Percentiles rank a stretch among this genome's conserved stretches.
Evolutionary conservation across 441 rosid genomes (phyloP).

Genomic region (Populus hybrid): DNA sequence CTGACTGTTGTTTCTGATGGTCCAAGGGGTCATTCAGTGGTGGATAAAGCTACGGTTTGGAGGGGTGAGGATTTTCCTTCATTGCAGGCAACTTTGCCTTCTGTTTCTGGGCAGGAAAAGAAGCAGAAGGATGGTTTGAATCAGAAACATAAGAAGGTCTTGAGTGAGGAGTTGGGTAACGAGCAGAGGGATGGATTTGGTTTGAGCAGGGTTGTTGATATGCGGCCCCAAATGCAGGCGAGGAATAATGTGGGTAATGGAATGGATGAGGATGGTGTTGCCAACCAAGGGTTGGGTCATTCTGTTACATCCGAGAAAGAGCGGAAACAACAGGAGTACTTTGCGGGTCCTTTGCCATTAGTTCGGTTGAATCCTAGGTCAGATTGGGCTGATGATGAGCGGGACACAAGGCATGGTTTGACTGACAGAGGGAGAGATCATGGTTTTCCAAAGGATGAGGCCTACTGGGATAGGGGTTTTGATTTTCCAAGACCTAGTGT

Average conservation of each 20-base stretch:
- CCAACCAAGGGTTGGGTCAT: constrained; percentile 32
- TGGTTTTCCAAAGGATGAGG: constrained; percentile 57
- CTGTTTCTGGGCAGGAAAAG: constrained; percentile 47
- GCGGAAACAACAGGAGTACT: constrained; percentile 55
- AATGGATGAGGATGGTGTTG: constrained; percentile 38
- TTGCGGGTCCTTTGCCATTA: constrained; percentile 69
- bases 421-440: constrained; percentile 57
- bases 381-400: constrained; percentile 99
- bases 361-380: constrained; percentile 81
- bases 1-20: constrained; percentile 34
- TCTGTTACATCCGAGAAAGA: constrained; percentile 41
- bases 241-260: constrained; percentile 31
- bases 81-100: constrained; percentile 68
- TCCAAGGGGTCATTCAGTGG: constrained; percentile 25
- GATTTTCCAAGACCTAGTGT: constrained; percentile 62
- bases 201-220: constrained; percentile 44
- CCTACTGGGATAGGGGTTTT: constrained; percentile 71
- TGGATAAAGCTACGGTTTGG: constrained; percentile 61
- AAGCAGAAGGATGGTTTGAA: constrained; percentile 68
- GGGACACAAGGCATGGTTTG: constrained; percentile 79
- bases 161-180: constrained; percentile 38
- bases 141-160: constrained; percentile 62
- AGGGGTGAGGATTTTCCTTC: constrained; percentile 99
- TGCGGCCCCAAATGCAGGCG: constrained; percentile 56
- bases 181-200: constrained; percentile 38